A percentile compares a stretch with the other conserved stretches of the same genome.
These are phyloP conservation scores for Cryphonectria japonica DNA, from an alignment of 2,329 filamentous ascomycete genomes.

Conservation along the genomic window DNA sequence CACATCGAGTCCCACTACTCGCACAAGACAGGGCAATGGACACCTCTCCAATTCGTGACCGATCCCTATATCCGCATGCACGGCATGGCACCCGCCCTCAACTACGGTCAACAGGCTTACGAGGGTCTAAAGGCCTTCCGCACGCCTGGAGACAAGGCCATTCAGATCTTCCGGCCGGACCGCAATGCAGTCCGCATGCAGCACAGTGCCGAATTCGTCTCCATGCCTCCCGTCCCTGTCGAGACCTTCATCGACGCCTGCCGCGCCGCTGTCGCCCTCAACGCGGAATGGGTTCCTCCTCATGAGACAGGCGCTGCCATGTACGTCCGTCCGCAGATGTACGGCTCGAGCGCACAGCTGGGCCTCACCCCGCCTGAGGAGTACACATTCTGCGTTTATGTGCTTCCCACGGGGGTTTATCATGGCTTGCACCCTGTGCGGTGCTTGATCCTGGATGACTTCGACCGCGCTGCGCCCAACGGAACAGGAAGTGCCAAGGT, in stretches of 20 bases:
- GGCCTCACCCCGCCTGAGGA: conserved; percentile 86
- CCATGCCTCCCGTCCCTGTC: conserved; percentile 78
- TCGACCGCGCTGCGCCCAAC: conserved; percentile 90
- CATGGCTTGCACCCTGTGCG: conserved; percentile 89
- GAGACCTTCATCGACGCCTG: conserved; percentile 77
- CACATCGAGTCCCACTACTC: conserved; percentile 90
- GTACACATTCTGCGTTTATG: conserved; percentile 89
- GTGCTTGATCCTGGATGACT: conserved; percentile 86
- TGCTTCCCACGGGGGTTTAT: conserved; percentile 91
- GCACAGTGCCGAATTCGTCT: conserved; percentile 81
- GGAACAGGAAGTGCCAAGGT: conserved; percentile 92
- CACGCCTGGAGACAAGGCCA: conserved; percentile 65
- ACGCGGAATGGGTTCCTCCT: conserved; percentile 89
- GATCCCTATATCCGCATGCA: conserved; percentile 88
- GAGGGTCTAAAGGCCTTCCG: conserved; percentile 99
- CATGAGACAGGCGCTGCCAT: conserved; percentile 87
- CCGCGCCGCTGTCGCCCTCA: conserved; percentile 80
- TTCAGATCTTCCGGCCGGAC: conserved; percentile 86
- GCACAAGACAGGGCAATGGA: conserved; percentile 75
- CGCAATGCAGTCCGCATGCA: conserved; percentile 85
- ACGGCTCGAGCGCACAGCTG: conserved; percentile 85
- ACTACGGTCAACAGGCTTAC: conserved; percentile 97
- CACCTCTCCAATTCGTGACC: conserved; percentile 74
- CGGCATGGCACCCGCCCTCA: conserved; percentile 92
- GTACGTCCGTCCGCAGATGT: conserved; percentile 89